A percentile compares a stretch with the other conserved stretches of the same genome.
phyloP scores from a whole-genome alignment of 176 grass and related monocot genomes.

The Bromus sterilis region DNA sequence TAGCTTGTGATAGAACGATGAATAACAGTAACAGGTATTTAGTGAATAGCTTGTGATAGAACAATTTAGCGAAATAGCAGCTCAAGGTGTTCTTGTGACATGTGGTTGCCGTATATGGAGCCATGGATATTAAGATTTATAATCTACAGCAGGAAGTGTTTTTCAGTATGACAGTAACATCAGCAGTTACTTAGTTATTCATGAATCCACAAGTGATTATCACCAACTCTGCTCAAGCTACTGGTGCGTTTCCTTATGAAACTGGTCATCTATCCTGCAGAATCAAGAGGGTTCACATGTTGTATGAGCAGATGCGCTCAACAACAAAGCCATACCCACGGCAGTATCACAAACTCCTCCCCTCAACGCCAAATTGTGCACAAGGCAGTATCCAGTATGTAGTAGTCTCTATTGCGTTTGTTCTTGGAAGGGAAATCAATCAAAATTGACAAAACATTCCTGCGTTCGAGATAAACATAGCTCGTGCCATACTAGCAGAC shows the following conservation, averaged over 20 bases:
- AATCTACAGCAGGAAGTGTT: background rate
- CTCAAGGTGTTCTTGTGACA: background rate
- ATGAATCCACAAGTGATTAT: background rate
- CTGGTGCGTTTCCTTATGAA: background rate
- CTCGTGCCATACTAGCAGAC: background rate
- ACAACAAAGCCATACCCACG: background rate
- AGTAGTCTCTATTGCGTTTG: background rate
- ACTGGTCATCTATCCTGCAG: background rate
- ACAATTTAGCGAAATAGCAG: background rate
- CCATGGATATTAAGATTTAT: background rate
- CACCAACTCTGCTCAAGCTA: background rate
- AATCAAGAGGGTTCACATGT: background rate
- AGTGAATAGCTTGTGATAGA: background rate
- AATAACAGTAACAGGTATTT: background rate
- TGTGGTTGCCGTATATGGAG: background rate
- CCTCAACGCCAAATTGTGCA: background rate
- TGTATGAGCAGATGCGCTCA: background rate
- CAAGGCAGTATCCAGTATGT: background rate
- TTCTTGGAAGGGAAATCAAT: background rate
- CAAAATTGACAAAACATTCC: background rate
- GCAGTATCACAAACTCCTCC: background rate
- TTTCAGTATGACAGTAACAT: background rate
- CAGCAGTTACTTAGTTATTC: background rate
- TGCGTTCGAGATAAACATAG: background rate
- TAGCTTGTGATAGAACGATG: background rate